phyloP scores from a whole-genome alignment of 2,329 filamentous ascomycete genomes.

The Trichoderma afroharzianum region DNA sequence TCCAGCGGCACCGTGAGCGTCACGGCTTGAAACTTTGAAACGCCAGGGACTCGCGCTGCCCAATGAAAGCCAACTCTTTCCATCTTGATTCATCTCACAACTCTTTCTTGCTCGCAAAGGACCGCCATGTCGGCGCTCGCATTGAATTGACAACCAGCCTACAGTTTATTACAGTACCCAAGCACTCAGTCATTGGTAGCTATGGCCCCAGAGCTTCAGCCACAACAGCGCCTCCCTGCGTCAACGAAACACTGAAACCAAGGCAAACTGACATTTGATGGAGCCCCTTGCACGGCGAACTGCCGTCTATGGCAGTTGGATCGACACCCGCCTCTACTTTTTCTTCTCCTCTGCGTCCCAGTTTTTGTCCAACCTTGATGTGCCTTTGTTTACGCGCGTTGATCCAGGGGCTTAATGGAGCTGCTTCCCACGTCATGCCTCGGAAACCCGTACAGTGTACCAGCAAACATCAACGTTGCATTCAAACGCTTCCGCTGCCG shows the following conservation, averaged over 20 bases:
- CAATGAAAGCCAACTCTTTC: not conserved
- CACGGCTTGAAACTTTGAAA: not conserved
- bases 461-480: conserved; percentile 1
- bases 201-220: not conserved
- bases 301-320: conserved; percentile 4
- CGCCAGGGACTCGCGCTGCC: not conserved
- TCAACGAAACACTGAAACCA: not conserved
- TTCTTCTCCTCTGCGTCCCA: not conserved
- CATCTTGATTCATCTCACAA: not conserved
- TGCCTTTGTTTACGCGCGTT: not conserved
- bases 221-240: not conserved
- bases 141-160: not conserved
- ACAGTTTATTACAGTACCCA: not conserved
- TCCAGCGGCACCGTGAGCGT: not conserved
- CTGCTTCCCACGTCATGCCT: conserved; percentile 8
- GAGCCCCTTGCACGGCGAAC: not conserved
- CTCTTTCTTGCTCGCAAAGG: not conserved
- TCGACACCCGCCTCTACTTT: not conserved
- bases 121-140: not conserved
- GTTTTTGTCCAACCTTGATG: conserved; percentile 1
- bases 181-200: not conserved
- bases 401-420: conserved; percentile 7
- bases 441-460: not conserved
- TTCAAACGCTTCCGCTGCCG: not conserved
- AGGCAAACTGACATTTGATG: not conserved